Conservation (phyloP, 208 protist genomes). For the Trypanosoma melophagium region DNA sequence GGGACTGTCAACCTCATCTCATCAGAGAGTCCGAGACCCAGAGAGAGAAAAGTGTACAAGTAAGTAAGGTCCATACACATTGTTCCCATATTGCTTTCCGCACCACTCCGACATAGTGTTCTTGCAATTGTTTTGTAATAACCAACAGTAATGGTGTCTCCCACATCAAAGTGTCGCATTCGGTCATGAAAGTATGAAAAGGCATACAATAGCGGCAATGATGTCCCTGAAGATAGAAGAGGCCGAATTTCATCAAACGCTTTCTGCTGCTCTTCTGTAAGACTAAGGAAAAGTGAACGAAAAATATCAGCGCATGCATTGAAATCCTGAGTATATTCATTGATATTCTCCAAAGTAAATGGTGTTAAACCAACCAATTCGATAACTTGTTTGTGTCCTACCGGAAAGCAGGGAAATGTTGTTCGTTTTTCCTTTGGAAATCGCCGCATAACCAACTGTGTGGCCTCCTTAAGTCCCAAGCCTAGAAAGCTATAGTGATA, state of each 20-base stretch:
- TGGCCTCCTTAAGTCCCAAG: constrained; percentile 70
- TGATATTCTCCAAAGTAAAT: constrained; percentile 12
- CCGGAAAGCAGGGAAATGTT: constrained; percentile 32
- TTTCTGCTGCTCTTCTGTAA: neutral
- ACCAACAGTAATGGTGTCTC: constrained; percentile 22
- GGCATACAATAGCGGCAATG: constrained; percentile 33
- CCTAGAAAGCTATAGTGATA: constrained; percentile 86
- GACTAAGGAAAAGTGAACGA: constrained; percentile 20
- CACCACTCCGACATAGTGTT: constrained; percentile 23
- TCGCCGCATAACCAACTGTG: constrained; percentile 21
- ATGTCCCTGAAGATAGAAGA: neutral
- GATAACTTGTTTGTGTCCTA: constrained; percentile 14
- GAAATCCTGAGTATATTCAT: constrained; percentile 24
- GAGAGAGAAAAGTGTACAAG: constrained; percentile 62
- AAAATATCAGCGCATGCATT: constrained; percentile 28
- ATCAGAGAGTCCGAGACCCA: constrained; percentile 57
- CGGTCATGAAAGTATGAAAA: constrained; percentile 83
- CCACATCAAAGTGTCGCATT: constrained; percentile 26
- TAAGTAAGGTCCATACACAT: constrained; percentile 78
- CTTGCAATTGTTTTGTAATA: constrained; percentile 31
- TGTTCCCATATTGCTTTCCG: constrained; percentile 18
- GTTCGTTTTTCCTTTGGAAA: neutral
- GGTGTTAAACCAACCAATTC: neutral
- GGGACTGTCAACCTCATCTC: constrained; percentile 37
- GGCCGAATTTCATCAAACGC: neutral